A percentile compares a stretch with the other conserved stretches of the same genome.
Evolutionary conservation across 768 basidiomycete species (phyloP).

Genomic region (Gloeopeniophorella convolvens): DNA sequence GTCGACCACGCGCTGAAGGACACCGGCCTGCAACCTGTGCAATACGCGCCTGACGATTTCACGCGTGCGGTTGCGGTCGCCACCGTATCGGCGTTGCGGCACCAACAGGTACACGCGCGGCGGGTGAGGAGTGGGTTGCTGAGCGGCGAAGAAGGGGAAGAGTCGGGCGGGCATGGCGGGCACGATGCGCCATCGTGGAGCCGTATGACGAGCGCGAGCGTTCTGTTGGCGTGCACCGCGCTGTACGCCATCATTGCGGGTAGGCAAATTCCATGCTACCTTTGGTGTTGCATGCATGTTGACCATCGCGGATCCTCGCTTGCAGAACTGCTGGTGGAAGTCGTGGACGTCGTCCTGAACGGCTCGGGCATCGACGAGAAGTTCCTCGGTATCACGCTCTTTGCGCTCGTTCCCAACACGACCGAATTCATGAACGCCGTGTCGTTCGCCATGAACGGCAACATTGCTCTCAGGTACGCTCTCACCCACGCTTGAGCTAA

Average conservation of each 20-base stretch:
- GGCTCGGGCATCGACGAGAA: slow-evolving; percentile 95
- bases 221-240: slow-evolving; percentile 82
- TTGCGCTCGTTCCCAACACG: slow-evolving; percentile 96
- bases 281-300: not conserved
- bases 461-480: slow-evolving; percentile 87
- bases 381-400: slow-evolving; percentile 92
- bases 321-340: slow-evolving; percentile 86
- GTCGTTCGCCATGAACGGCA: slow-evolving; percentile 93
- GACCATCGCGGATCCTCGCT: not conserved
- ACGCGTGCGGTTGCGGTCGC: slow-evolving; percentile 91
- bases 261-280: slow-evolving; percentile 33
- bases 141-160: slow-evolving; percentile 36
- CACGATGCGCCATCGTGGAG: slow-evolving; percentile 99
- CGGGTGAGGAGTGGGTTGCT: slow-evolving; percentile 39
- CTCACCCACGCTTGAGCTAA: not conserved
- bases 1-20: slow-evolving; percentile 74
- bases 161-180: slow-evolving; percentile 59
- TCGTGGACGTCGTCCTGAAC: slow-evolving; percentile 88
- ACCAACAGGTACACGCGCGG: slow-evolving; percentile 56
- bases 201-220: slow-evolving; percentile 80
- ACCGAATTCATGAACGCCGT: slow-evolving; percentile 99
- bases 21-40: slow-evolving; percentile 39
- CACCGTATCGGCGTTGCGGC: slow-evolving; percentile 83
- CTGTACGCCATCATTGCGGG: slow-evolving; percentile 95
- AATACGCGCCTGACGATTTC: slow-evolving; percentile 79